phyloP scores from a whole-genome alignment of 2,329 filamentous ascomycete genomes.

The Clonostachys rosea region DNA sequence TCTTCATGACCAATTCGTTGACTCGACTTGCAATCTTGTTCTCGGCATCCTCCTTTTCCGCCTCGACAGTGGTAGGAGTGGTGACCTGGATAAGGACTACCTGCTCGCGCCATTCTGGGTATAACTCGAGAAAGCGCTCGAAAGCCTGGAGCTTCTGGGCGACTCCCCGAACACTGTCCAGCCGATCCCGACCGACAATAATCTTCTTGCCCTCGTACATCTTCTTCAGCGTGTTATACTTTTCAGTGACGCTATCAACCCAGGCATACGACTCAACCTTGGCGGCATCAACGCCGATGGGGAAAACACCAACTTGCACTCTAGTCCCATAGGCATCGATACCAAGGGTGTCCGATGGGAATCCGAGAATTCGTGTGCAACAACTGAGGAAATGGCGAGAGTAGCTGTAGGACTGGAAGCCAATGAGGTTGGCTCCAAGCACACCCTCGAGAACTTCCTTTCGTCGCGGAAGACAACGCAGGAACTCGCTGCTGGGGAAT shows the following conservation, averaged over 20 bases:
- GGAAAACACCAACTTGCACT: conserved; percentile 88
- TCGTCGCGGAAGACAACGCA: conserved; percentile 80
- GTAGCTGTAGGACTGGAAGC: conserved; percentile 94
- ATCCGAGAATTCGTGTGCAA: conserved; percentile 87
- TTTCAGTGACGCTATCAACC: conserved; percentile 62
- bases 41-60: conserved; percentile 71
- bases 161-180: conserved; percentile 89
- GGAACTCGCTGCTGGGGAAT: conserved; percentile 94
- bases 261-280: conserved; percentile 74
- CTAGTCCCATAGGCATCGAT: conserved; percentile 87
- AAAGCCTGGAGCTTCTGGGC: conserved; percentile 96
- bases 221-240: conserved; percentile 68
- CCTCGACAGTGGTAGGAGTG: conserved; percentile 76
- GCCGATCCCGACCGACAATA: conserved; percentile 89
- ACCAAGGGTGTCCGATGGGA: conserved; percentile 77
- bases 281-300: conserved; percentile 88
- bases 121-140: conserved; percentile 83
- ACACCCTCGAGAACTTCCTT: conserved; percentile 90
- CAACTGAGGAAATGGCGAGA: conserved; percentile 92
- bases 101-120: conserved; percentile 87
- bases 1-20: conserved; percentile 83
- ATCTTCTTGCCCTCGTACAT: conserved; percentile 89
- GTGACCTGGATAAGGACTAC: conserved; percentile 95
- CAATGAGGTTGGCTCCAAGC: conserved; percentile 86
- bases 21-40: conserved; percentile 84